Evolutionary conservation across 2,329 filamentous ascomycete species (phyloP), one percentile per base, ranked within the genome.

Genomic region (Nothopassalora personata): DNA sequence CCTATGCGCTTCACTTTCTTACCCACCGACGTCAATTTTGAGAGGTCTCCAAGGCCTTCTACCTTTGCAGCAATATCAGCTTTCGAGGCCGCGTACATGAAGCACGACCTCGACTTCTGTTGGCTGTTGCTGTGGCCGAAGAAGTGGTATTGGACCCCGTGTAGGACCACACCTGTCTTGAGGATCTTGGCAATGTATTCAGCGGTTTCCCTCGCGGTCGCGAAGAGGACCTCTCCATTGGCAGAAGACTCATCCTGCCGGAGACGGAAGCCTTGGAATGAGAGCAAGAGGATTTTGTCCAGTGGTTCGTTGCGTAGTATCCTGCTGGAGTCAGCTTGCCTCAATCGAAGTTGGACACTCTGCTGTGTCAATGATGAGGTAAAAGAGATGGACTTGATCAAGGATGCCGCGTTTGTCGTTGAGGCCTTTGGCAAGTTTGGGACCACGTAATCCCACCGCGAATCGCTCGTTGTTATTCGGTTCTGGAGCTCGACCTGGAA

Each of bases 121-220:
- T 55, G 53, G 53, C 53, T 55, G 33, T 55, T 55, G 43, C 53
- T 55, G 53, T 55, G 53, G 28, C 39, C 53, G 53, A 47, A 55
- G 31, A 55, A 55, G 13, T 55, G 53, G 43, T 55, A 55, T 11
- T n/a, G 8, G 28, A 48, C 27, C 13, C 39, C 28, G n/a, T 55
- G 48, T 15, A 55, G 43, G 5, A 31, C 23, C n/a, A 55, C 23
- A 33, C 53, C 53, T 6, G 53, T 55, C 23, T 55, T 55, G 15
- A 55, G 30, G 13, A 55, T 19, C 23, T 33, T 55, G 9, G 53
- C 36, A 28, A 55, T 48, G 30, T 55, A 48, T 15, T 47, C 53
- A 3, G 53, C 53, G 28, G 43, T 28, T 6, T 55, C 53, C 34
- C 53, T 27, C 11, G 53, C 53, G 23, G 53, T 43, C 10, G 53